Conservation (phyloP, 2,329 filamentous ascomycete species). For the Phyllosticta citriasiana region DNA sequence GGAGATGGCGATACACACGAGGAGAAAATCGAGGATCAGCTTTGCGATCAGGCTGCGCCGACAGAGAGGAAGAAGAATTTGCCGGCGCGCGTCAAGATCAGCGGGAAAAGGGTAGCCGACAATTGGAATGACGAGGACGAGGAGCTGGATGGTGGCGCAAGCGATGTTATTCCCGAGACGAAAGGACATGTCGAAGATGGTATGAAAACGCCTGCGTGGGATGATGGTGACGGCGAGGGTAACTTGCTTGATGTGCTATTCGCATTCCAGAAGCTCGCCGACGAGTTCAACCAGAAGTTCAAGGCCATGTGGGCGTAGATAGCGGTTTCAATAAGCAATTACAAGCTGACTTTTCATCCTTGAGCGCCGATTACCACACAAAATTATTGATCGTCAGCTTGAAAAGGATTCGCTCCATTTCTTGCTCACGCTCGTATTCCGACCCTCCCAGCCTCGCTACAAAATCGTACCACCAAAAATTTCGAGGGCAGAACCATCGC, state of each 20-base stretch:
- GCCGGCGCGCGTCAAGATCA: slow-evolving; percentile 28
- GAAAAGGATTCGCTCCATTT: no score
- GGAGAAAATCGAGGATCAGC: slow-evolving; percentile 40
- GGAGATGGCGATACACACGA: slow-evolving; percentile 21
- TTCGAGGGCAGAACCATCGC: no score
- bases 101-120: slow-evolving; percentile 26
- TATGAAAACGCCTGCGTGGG: slow-evolving; percentile 26
- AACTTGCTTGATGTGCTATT: slow-evolving; percentile 47
- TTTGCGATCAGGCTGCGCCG: slow-evolving; percentile 32
- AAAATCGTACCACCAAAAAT: neutral
- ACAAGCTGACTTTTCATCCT: neutral
- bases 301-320: slow-evolving; percentile 47
- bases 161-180: neutral
- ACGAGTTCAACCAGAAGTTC: slow-evolving; percentile 56
- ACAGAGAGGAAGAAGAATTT: slow-evolving; percentile 15
- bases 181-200: slow-evolving; percentile 10
- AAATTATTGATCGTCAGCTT: neutral
- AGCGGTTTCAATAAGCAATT: neutral
- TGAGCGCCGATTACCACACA: neutral
- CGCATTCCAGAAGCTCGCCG: slow-evolving; percentile 48
- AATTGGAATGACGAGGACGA: slow-evolving; percentile 33
- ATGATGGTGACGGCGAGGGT: slow-evolving; percentile 35
- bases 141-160: slow-evolving; percentile 10
- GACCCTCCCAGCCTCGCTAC: neutral
- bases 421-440: neutral